Percentiles rank a stretch among this genome's conserved stretches.
Evolutionary conservation across 1,284 basidiomycete species (phyloP).

Genomic region (Somion occarium): DNA sequence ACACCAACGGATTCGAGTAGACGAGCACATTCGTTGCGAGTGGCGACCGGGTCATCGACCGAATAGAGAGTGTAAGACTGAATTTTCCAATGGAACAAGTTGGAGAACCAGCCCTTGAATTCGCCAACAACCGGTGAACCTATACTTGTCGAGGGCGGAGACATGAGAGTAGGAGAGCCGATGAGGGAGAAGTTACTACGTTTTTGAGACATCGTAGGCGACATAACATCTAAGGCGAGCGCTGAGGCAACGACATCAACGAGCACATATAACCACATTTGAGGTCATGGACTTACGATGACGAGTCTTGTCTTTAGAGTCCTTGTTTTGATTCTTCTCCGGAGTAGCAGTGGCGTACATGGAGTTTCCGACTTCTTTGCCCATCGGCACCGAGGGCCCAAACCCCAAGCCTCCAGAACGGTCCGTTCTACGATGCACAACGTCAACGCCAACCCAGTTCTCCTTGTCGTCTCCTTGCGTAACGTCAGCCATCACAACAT

Average conservation of each 20-base stretch:
- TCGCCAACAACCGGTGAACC: conserved; percentile 62
- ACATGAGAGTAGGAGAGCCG: conserved; percentile 29
- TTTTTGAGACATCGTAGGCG: conserved; percentile 22
- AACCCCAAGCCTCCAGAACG: conserved; percentile 37
- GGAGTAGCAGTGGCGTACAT: conserved; percentile 26
- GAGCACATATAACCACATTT: neutral
- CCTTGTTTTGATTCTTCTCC: conserved; percentile 31
- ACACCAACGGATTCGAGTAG: conserved; percentile 70
- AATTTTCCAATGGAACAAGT: conserved; percentile 70
- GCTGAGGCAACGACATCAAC: too few relatives aligned
- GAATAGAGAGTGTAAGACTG: conserved; percentile 71
- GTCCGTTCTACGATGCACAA: conserved; percentile 6
- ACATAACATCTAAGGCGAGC: conserved; percentile 32
- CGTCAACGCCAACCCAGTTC: conserved; percentile 29
- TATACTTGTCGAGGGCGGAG: conserved; percentile 22
- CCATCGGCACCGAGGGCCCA: conserved; percentile 33
- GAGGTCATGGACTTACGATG: conserved; percentile 41
- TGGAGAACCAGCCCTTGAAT: conserved; percentile 80
- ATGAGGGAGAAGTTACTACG: conserved; percentile 32
- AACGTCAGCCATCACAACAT: neutral
- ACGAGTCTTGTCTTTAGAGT: conserved; percentile 39
- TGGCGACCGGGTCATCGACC: conserved; percentile 52
- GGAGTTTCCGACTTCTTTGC: conserved; percentile 47
- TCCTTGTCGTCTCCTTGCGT: conserved; percentile 41
- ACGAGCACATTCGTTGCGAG: conserved; percentile 59